Evolutionary conservation across 306 rosid species (phyloP), one percentile per base, ranked within the genome.

Genomic region (Sesbania bispinosa): DNA sequence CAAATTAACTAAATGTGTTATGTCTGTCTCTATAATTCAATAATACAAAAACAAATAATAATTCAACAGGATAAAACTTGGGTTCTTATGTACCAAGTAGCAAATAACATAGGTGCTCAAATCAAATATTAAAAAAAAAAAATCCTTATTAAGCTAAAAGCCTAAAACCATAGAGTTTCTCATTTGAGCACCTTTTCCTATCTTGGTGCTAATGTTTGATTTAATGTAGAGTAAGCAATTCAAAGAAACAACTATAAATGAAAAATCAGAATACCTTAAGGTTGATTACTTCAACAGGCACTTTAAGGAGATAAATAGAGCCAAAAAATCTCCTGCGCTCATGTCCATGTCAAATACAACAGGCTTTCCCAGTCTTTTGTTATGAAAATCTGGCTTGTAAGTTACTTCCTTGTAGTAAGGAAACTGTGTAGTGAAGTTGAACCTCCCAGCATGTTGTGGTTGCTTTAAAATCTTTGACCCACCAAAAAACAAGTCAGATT

Each of bases 341-440:
- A 94, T 94, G 75, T 94, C 99, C 96, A 89, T 91, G 82, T 94
- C 99, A 76, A 94, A 89, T n/a, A 94, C 88, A 69, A 91, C 80
- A 38, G 92, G 83, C 83, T 86, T 94, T 16, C 99, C 99, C 52
- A 83, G 70, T 61, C 23, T 73, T 57, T 33, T 83, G 14, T 74
- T 67, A 35, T 65, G 68, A 59, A 89, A 88, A 67, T 81, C 46
- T 80, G 96, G 99, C 72, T 47, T 88, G 79, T 86, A 87, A 33
- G 75, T 59, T 54, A 85, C 87, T 85, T 91, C 83, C 61, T 48
- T 79, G 84, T 87, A 94, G 73, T 78, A 69, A 14, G 97, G 97
- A 83, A 91, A 94, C 61, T 85, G 70, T 27, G 81, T 87, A 3
- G 91, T 86, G 46, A 94, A 87, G 83, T 88, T 89, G 84, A 87